Base-by-base conservation (phyloP, 164 flowering plant species). In the Chimonanthus praecox region DNA sequence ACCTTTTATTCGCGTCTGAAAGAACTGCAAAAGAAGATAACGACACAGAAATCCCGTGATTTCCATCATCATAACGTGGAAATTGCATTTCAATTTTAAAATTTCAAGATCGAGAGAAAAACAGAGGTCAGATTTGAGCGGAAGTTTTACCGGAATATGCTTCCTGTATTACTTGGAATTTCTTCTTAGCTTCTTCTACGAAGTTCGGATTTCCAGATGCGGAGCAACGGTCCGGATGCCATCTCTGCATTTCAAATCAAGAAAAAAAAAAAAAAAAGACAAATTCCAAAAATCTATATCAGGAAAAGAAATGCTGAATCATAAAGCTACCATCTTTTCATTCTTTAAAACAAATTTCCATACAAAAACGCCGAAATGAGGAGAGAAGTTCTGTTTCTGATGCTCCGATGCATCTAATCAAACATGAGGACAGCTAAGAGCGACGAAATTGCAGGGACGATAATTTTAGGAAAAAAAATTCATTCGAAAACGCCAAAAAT, bases 221-320 rank as follows among this genome's bases (percentile, higher is more conserved):
- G 13, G 92, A 85, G 73, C 90, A 91, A 5, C 98, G 90, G 85
- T 92, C 99, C 20, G 99, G 99, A 62, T 95, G 99, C 98, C 98
- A 95, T 82, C 83, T 88, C 99, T 95, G 79, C n/a, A 10, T 11
- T 68, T 68, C 6, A 46, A 4, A 44, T n/a, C n/a, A 48, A n/a
- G 51, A 68, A 68, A 4, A 3, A 4, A n/a, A n/a, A n/a, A n/a
- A n/a, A 67, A 54, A 0, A 13, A 9, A 54, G 16, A 54, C 16
- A 7, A 11, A 9, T 9, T 54, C 11, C 16, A 11, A 54, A 8
- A 13, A 54, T 54, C 16, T 7, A 54, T 10, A 0, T 16, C 15
- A 54, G 4, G 60, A 4, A 13, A 54, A 54, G n/a, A 10, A 2
- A 0, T 6, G 11, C 11, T 3, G 11, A 13, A 3, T 13, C 60